phyloP scores from a whole-genome alignment of 192 early-diverging fungal genomes.

The Coemansia sp. region DNA sequence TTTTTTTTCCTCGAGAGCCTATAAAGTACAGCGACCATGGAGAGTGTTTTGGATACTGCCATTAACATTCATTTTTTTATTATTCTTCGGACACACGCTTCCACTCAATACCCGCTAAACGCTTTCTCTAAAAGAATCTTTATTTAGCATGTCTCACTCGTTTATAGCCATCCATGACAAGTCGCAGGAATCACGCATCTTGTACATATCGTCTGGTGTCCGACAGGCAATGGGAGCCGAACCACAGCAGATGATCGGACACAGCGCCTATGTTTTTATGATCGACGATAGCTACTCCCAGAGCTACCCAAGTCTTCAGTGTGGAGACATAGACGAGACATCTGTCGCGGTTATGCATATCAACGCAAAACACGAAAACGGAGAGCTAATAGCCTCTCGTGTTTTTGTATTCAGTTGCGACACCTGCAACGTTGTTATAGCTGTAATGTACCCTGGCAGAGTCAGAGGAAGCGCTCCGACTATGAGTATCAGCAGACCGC shows the following conservation, averaged over 20 bases:
- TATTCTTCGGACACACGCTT: too few relatives aligned
- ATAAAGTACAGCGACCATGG: too few relatives aligned
- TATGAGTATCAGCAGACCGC: not conserved
- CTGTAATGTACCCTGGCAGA: conserved; percentile 1
- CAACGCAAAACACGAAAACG: not conserved
- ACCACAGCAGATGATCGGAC: conserved; percentile 11
- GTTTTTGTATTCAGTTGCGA: conserved; percentile 12
- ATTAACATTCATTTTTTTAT: too few relatives aligned
- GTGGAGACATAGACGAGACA: conserved; percentile 6
- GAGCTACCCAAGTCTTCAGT: not conserved
- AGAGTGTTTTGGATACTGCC: too few relatives aligned
- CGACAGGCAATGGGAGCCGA: conserved; percentile 8
- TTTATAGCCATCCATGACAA: conserved; percentile 18
- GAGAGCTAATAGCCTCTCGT: not conserved
- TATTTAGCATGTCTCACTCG: not conserved
- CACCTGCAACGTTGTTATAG: conserved; percentile 7
- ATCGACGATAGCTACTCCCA: not conserved
- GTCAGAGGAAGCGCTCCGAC: not conserved
- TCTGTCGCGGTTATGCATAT: conserved; percentile 3
- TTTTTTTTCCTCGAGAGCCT: too few relatives aligned
- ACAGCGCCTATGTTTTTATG: conserved; percentile 10
- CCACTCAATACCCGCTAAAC: too few relatives aligned
- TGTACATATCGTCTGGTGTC: conserved; percentile 14
- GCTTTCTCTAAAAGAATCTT: not conserved
- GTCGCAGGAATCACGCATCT: conserved; percentile 12